Evolutionary conservation across 306 rosid species (phyloP).

Genomic region (Gillenia trifoliata): DNA sequence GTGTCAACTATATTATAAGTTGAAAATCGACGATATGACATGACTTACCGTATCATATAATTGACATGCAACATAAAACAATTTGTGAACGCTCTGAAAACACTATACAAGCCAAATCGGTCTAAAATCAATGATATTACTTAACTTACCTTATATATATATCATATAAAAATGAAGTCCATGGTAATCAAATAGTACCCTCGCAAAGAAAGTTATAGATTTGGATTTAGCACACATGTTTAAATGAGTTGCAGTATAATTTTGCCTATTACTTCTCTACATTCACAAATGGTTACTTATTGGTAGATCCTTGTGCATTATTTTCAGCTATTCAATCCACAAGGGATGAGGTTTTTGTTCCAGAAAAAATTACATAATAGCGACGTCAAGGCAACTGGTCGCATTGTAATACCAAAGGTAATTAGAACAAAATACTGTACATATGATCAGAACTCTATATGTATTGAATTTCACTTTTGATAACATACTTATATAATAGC

Average conservation of each 20-base stretch:
- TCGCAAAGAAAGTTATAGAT: no score
- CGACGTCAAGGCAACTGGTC: conserved; percentile 19
- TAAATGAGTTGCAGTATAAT: neutral
- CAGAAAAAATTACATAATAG: conserved; percentile 26
- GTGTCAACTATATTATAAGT: neutral
- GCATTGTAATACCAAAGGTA: conserved; percentile 34
- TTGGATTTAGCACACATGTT: neutral
- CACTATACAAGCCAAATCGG: no score
- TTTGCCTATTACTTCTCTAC: neutral
- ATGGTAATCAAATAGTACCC: no score
- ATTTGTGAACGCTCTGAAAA: no score
- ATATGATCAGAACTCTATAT: neutral
- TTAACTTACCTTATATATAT: no score
- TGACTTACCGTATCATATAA: no score
- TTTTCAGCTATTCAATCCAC: conserved; percentile 17
- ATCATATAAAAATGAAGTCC: no score
- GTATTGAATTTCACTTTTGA: no score
- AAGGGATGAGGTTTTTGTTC: conserved; percentile 11
- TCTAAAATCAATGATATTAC: no score
- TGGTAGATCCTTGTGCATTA: neutral
- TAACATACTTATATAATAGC: no score
- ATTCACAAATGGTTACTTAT: neutral
- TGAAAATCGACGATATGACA: no score
- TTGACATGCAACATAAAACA: no score
- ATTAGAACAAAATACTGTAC: neutral